Evolutionary conservation across 176 grass and related monocot species (phyloP).

Genomic region (Aechmea fasciata): DNA sequence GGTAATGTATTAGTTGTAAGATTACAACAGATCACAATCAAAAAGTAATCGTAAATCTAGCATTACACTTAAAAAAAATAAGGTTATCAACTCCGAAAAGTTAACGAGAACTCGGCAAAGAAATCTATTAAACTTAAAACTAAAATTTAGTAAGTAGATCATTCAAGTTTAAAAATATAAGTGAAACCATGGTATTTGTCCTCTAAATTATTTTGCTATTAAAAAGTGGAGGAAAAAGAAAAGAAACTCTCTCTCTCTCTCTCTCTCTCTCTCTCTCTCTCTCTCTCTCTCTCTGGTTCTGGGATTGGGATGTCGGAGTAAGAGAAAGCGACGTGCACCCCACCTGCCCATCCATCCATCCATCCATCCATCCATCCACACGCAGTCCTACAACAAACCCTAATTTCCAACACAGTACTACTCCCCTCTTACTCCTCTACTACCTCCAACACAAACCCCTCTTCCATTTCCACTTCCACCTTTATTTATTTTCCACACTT

Average conservation of each 20-base stretch:
- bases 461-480: neutral
- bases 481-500: neutral
- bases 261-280: neutral
- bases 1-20: too few relatives aligned
- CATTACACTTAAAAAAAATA: too few relatives aligned
- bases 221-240: too few relatives aligned
- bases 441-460: slow-evolving; percentile 13
- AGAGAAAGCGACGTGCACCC: slow-evolving; percentile 34
- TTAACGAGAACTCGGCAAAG: too few relatives aligned
- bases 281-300: slow-evolving; percentile 8
- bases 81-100: too few relatives aligned
- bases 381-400: slow-evolving; percentile 33
- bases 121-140: too few relatives aligned
- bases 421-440: slow-evolving; percentile 21
- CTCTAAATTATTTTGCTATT: too few relatives aligned
- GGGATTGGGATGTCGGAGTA: slow-evolving; percentile 41
- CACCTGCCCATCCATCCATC: slow-evolving; percentile 27
- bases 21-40: too few relatives aligned
- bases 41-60: too few relatives aligned
- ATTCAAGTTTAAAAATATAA: too few relatives aligned
- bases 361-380: slow-evolving; percentile 17
- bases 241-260: neutral
- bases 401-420: slow-evolving; percentile 42
- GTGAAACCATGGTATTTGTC: too few relatives aligned
- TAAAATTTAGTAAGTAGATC: too few relatives aligned